phyloP scores from a whole-genome alignment of 1,139 yeast species.

The Magnusiomyces ingens region DNA sequence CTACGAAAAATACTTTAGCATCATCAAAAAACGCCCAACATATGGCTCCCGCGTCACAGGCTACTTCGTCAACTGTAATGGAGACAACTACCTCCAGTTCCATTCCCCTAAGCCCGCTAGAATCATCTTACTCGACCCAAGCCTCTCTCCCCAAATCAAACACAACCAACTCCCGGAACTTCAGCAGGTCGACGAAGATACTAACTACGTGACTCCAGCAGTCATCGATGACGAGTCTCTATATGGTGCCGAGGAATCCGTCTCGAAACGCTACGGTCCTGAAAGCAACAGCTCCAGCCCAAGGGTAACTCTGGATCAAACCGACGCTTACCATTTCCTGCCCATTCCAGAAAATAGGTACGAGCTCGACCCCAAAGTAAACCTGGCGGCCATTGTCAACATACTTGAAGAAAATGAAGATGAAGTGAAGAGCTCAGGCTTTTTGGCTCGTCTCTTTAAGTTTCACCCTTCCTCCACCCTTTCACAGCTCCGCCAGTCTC shows the following conservation, averaged over 20 bases:
- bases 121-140: neutral
- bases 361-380: no score
- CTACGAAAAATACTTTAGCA: neutral
- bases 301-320: neutral
- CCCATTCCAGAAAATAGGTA: no score
- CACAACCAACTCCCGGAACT: neutral
- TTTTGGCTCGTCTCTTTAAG: neutral
- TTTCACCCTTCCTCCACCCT: neutral
- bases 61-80: neutral
- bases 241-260: neutral
- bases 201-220: neutral
- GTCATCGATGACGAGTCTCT: neutral
- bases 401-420: neutral
- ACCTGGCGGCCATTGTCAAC: no score
- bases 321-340: neutral
- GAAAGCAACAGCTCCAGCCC: neutral
- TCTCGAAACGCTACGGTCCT: neutral
- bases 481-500: no score
- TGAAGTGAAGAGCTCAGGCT: neutral
- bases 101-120: neutral
- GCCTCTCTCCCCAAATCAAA: neutral
- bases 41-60: neutral
- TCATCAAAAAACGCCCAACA: no score
- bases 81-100: neutral
- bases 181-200: neutral